Conservation (phyloP, 148 eudicot genomes). For the Cornus suecica region DNA sequence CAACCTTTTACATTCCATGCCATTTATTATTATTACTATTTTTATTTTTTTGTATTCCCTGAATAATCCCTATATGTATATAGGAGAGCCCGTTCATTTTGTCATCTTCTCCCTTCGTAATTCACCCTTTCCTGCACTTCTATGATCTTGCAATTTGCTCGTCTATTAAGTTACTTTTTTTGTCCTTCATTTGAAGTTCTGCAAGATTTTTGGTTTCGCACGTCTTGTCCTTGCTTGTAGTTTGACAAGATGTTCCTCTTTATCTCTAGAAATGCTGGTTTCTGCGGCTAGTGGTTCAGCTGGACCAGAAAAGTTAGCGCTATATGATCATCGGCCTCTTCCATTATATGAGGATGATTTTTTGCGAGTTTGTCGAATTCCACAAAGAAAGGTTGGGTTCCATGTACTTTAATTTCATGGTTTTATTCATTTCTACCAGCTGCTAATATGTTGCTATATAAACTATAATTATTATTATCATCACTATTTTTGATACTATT, state of each 20-base stretch:
- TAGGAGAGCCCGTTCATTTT: not conserved
- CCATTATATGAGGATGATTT: slow-evolving; percentile 42
- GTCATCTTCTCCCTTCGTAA: not conserved
- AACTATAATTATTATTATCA: no score
- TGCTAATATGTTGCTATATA: no score
- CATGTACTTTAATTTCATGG: not conserved
- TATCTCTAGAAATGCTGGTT: slow-evolving; percentile 39
- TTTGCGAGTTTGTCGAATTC: slow-evolving; percentile 44
- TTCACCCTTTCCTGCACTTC: not conserved
- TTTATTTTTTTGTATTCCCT: no score
- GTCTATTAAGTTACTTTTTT: not conserved
- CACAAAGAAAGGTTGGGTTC: slow-evolving; percentile 39
- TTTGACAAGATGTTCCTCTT: not conserved
- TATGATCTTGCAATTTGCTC: not conserved
- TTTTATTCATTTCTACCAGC: not conserved
- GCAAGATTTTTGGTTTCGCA: no score
- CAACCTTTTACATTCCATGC: no score
- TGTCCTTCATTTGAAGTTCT: not conserved
- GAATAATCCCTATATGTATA: not conserved
- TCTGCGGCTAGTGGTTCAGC: slow-evolving; percentile 10
- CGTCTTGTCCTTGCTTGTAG: not conserved
- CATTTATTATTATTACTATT: no score
- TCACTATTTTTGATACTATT: no score
- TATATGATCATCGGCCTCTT: slow-evolving; percentile 49
- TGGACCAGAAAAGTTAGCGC: slow-evolving; percentile 18